Base-by-base conservation (phyloP, 2,329 filamentous ascomycete species). In the Colletotrichum endophyticum region DNA sequence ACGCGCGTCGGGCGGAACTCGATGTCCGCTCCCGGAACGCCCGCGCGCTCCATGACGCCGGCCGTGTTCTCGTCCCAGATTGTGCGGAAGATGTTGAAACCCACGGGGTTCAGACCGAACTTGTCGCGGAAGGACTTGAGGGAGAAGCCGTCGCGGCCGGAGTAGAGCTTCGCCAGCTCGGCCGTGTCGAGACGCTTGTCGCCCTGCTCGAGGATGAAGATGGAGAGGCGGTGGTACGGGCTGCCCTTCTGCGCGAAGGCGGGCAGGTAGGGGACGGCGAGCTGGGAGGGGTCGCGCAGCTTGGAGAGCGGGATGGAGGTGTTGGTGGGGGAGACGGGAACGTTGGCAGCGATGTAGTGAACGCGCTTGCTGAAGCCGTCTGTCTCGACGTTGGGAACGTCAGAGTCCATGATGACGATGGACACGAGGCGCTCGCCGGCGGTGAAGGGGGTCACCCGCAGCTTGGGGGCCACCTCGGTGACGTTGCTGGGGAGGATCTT, bases 21-120 rank as follows among this genome's bases (percentile, higher is more conserved):
- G 78, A 98, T 84, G 81, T 98, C 94, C 75, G 93, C 92, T 64
- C 95, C 95, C 32, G 92, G 90, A 78, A 98, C 89, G 76, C 91
- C 92, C 80, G 94, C 91, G 80, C 95, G 91, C 82, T 92, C 89
- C 96, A 99, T 98, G 78, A 99, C 95, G 67, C 88, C 92, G n/a
- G 92, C 92, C 70, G 95, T 99, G 81, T 91, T 92, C 76, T 97
- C 95, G 84, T 99, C 97, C 95, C 96, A 99, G 79, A 94, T 88
- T 76, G 92, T 94, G 79, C 97, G 93, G 92, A 99, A 99, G 80
- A 99, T 87, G 83, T 93, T 95, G 80, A 95, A 94, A 59, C 96
- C 96, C 75, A 98, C 92, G 9, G 96, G 92, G 75, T 88, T 90
- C 77, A 97, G 87, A 74, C 88, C 85, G 83, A 95, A 92, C 83